Evolutionary conservation across 2,329 filamentous ascomycete species (phyloP).

Genomic region (Aureobasidium namibiae): DNA sequence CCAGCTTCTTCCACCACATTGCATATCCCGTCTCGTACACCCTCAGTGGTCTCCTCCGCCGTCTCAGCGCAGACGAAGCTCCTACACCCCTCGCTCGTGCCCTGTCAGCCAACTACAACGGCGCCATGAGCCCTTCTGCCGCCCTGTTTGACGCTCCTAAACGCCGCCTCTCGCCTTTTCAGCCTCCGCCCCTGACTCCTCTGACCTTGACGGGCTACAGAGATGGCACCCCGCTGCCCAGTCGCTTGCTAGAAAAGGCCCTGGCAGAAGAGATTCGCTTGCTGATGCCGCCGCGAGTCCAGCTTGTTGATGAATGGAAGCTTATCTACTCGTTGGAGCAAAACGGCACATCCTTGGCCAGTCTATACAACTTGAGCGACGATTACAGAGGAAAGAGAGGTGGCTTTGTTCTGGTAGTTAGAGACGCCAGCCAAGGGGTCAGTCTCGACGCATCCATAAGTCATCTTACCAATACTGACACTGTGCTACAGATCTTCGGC

Average conservation of each 20-base stretch:
- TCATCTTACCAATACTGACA: conserved; percentile 6
- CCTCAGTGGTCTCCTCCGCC: conserved; percentile 38
- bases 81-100: conserved; percentile 29
- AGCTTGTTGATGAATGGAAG: conserved; percentile 80
- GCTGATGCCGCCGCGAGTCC: conserved; percentile 75
- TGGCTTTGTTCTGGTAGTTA: conserved; percentile 83
- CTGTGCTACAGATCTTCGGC: conserved; percentile 58
- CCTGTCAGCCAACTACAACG: conserved; percentile 31
- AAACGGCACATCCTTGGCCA: conserved; percentile 78
- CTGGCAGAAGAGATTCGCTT: conserved; percentile 90
- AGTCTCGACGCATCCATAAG: conserved; percentile 27
- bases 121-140: conserved; percentile 25
- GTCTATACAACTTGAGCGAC: conserved; percentile 74
- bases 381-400: conserved; percentile 59
- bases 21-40: conserved; percentile 43
- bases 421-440: conserved; percentile 67
- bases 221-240: conserved; percentile 49
- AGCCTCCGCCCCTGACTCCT: conserved; percentile 81
- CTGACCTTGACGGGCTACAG: conserved; percentile 61
- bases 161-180: conserved; percentile 68
- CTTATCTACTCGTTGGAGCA: conserved; percentile 85
- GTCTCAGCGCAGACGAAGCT: conserved; percentile 38
- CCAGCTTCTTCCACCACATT: conserved; percentile 35
- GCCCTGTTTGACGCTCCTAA: conserved; percentile 52
- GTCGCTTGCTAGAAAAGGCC: conserved; percentile 59